These are phyloP conservation scores for Haematococcus sp. DNA, from an alignment of 139 green algal genomes.

Conservation along the genomic window DNA sequence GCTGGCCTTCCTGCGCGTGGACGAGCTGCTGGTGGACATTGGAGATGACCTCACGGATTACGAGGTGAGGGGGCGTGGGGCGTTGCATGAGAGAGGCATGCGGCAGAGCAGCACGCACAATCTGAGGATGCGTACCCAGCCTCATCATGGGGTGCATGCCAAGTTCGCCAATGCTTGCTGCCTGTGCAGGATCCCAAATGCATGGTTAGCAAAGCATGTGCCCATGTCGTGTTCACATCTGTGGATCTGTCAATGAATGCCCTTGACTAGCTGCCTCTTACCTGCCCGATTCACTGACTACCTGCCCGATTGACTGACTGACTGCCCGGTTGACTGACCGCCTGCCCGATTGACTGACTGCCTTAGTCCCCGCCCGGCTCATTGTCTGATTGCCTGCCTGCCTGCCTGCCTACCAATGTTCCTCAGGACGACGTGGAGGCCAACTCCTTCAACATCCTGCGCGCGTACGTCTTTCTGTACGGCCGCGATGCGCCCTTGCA, in stretches of 20 bases:
- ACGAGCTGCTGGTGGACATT: conserved; percentile 83
- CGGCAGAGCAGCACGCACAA: too few relatives aligned
- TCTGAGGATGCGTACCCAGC: background rate
- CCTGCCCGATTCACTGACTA: too few relatives aligned
- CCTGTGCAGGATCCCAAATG: background rate
- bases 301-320: background rate
- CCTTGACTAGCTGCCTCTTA: too few relatives aligned
- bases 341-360: too few relatives aligned
- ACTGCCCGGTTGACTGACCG: background rate
- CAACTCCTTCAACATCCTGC: conserved; percentile 73
- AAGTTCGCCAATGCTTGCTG: too few relatives aligned
- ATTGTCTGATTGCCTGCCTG: too few relatives aligned
- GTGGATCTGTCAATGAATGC: too few relatives aligned
- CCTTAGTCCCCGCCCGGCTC: too few relatives aligned
- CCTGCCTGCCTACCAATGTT: background rate
- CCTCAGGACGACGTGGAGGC: conserved; percentile 55
- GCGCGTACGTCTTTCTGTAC: conserved; percentile 50
- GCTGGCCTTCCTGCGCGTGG: conserved; percentile 62
- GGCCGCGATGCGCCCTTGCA: conserved; percentile 33
- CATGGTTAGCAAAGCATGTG: background rate
- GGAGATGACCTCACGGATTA: conserved; percentile 78
- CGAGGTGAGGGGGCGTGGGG: conserved; percentile 34
- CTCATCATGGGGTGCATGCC: background rate
- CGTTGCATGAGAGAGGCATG: background rate
- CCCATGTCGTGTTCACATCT: too few relatives aligned